phyloP scores from a whole-genome alignment of 768 basidiomycete species.

The Hygrophoropsis aurantiaca region DNA sequence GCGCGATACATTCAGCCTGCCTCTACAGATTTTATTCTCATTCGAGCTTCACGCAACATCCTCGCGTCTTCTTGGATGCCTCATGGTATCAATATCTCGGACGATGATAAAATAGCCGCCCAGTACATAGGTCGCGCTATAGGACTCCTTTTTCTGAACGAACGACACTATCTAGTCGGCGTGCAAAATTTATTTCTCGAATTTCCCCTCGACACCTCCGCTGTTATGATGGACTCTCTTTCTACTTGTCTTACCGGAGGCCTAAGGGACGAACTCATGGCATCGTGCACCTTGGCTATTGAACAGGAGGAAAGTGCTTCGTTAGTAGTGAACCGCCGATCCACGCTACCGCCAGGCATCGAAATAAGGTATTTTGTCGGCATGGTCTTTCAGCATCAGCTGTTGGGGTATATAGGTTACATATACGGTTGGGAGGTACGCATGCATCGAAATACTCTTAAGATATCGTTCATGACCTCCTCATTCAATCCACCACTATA shows the following conservation, averaged over 20 bases:
- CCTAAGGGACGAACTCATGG: constrained; percentile 26
- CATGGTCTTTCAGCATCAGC: constrained; percentile 43
- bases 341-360: constrained; percentile 11
- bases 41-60: constrained; percentile 40
- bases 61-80: constrained; percentile 29
- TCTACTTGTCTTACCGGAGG: too few relatives aligned
- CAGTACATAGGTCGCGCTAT: constrained; percentile 37
- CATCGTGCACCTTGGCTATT: constrained; percentile 29
- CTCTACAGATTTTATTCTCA: constrained; percentile 36
- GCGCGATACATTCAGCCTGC: constrained; percentile 27
- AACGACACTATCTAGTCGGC: constrained; percentile 29
- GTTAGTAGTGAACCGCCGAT: constrained; percentile 24
- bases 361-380: constrained; percentile 47
- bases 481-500: constrained; percentile 11
- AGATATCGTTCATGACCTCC: too few relatives aligned
- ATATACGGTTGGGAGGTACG: constrained; percentile 52
- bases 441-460: too few relatives aligned
- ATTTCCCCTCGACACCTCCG: constrained; percentile 42
- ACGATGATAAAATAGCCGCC: constrained; percentile 34
- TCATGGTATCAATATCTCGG: constrained; percentile 19
- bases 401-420: constrained; percentile 41
- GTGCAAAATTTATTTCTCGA: constrained; percentile 32
- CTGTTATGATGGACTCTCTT: constrained; percentile 41
- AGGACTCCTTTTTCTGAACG: constrained; percentile 36
- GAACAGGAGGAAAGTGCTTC: constrained; percentile 31